A percentile compares a stretch with the other conserved stretches of the same genome.
These are phyloP conservation scores for Penicillium hordei DNA, from an alignment of 2,329 filamentous ascomycete genomes.

Conservation along the genomic window DNA sequence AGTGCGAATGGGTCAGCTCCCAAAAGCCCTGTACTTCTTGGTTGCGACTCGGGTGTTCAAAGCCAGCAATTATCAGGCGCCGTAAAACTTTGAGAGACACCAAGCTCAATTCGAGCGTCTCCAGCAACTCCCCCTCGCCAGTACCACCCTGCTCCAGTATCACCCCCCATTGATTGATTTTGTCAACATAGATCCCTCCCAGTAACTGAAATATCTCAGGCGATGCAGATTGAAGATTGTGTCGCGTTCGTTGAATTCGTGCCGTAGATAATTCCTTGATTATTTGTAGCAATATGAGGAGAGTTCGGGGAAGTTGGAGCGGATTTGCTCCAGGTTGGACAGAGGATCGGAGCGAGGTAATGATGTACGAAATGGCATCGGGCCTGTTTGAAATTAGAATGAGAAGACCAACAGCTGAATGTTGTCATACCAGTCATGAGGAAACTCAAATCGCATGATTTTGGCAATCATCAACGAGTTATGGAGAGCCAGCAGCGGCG, in stretches of 20 bases:
- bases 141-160: constrained; percentile 60
- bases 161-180: constrained; percentile 67
- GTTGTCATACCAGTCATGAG: constrained; percentile 68
- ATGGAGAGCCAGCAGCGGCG: constrained; percentile 75
- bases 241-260: constrained; percentile 70
- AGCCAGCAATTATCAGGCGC: constrained; percentile 75
- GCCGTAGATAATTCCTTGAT: constrained; percentile 89
- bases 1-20: constrained; percentile 72
- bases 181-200: constrained; percentile 72
- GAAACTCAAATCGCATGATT: constrained; percentile 85
- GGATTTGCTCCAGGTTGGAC: constrained; percentile 56
- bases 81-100: constrained; percentile 76
- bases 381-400: constrained; percentile 37
- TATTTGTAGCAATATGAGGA: constrained; percentile 78
- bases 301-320: constrained; percentile 66
- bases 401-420: not conserved
- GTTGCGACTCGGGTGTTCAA: constrained; percentile 79
- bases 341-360: constrained; percentile 62
- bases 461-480: constrained; percentile 87
- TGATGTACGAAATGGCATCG: constrained; percentile 53
- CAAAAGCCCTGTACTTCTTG: constrained; percentile 76
- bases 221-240: constrained; percentile 72
- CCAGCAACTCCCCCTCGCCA: constrained; percentile 58
- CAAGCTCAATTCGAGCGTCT: constrained; percentile 74
- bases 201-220: constrained; percentile 83